Base-by-base conservation (phyloP, 768 basidiomycete genomes). In the Crucibulum laeve region DNA sequence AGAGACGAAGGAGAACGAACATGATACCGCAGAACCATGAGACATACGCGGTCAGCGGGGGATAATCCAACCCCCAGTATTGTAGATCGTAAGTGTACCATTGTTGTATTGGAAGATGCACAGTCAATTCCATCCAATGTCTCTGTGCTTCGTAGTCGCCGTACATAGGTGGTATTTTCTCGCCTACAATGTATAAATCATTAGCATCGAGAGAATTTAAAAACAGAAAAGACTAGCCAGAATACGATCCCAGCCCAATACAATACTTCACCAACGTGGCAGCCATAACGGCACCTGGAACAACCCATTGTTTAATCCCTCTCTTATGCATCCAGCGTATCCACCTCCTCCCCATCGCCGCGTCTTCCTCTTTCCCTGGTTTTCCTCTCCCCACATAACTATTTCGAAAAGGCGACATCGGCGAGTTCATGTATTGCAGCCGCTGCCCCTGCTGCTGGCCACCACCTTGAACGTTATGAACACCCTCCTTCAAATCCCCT, bases 51-150 rank as follows among this genome's bases (percentile, higher is more conserved):
- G 93, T 96, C 48, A 96, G 55, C 3, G 93, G 93, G 3, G 93
- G 93, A 65, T 97, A 97, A 63, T 97, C 94, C 40, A 97, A 71
- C 0, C 91, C 91, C 94, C 94, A 97, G 56, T 95, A 95, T 25
- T 79, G 78, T 23, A 89, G 70, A 55, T 95, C 89, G 60, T 92
- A 89, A 1, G 67, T 81, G 62, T 97, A 97, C 94, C 94, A 97
- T 48, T 84, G 65, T 11, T 65, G 66, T 15, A 79, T 54, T 0
- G 92, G 88, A 0, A 91, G 68, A 56, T 93, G 86, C 19, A 82
- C 62, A 2, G 89, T 91, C 28, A 95, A 59, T 53, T 94, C 92
- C 88, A 95, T 90, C 92, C 92, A 95, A 63, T 94, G 92, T 42
- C 92, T 71, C 56, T 94, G 92, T 0, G 92, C 92, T 60, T 95